Evolutionary conservation across 2,329 filamentous ascomycete genomes (phyloP).

Genomic region (Cercospora zeae-maydis): DNA sequence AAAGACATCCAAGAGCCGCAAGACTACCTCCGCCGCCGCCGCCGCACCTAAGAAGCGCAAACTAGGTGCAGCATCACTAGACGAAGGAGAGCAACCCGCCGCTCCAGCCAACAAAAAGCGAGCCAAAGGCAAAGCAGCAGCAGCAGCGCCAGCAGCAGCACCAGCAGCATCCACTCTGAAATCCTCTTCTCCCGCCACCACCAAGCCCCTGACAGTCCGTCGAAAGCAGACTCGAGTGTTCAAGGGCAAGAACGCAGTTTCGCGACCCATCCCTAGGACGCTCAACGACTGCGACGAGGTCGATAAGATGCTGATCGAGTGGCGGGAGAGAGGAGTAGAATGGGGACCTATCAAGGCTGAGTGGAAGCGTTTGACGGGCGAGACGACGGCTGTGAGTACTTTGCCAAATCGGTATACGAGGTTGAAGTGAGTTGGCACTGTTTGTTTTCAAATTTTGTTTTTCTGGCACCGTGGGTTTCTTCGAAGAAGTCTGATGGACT

Average conservation of each 20-base stretch:
- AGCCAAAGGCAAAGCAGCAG: not conserved
- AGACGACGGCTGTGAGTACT: constrained; percentile 36
- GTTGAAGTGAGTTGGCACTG: constrained; percentile 11
- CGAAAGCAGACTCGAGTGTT: constrained; percentile 12
- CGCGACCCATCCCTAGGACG: constrained; percentile 22
- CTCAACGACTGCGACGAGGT: constrained; percentile 31
- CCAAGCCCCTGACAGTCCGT: not conserved
- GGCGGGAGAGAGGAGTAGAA: constrained; percentile 27
- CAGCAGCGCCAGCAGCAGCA: not conserved
- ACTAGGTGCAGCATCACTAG: not conserved
- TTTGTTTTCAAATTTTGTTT: too few species aligned
- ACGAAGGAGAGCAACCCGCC: not conserved
- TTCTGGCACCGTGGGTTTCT: not conserved
- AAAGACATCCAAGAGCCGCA: not conserved
- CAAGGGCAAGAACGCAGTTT: constrained; percentile 12
- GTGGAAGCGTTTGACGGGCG: constrained; percentile 35
- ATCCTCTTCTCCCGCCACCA: not conserved
- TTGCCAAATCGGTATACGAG: constrained; percentile 39
- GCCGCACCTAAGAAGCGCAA: constrained; percentile 18
- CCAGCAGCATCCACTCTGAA: not conserved
- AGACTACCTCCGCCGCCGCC: not conserved
- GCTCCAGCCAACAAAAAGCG: constrained; percentile 11
- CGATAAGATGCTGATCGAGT: constrained; percentile 31
- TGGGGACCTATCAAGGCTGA: constrained; percentile 31
- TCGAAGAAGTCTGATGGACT: too few species aligned